These are phyloP conservation scores for Aspergillus sp. DNA, from an alignment of 2,329 filamentous ascomycete genomes.

Conservation along the genomic window DNA sequence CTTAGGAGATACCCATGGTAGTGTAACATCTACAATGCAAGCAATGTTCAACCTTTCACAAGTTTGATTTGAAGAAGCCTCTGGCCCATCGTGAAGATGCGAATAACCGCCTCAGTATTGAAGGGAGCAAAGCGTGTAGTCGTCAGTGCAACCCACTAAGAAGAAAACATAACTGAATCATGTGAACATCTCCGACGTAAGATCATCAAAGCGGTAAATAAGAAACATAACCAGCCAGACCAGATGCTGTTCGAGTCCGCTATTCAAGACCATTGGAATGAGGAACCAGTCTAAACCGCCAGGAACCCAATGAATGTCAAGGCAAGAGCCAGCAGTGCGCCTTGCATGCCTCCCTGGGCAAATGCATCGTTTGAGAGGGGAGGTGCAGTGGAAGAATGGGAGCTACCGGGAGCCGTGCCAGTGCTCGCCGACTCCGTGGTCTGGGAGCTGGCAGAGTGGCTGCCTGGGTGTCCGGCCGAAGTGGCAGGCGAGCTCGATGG, in stretches of 20 bases:
- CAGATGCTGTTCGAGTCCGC: constrained; percentile 3
- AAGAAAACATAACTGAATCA: constrained; percentile 2
- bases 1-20: constrained; percentile 28
- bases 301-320: constrained; percentile 3
- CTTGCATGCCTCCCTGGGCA: background rate
- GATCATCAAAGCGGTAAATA: background rate
- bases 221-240: constrained; percentile 7
- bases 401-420: constrained; percentile 3
- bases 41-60: background rate
- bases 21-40: constrained; percentile 13
- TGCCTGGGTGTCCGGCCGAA: background rate
- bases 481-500: background rate
- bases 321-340: constrained; percentile 6
- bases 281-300: background rate
- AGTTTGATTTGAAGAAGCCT: constrained; percentile 5
- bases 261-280: background rate
- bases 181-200: background rate
- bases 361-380: constrained; percentile 22
- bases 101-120: constrained; percentile 6
- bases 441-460: background rate
- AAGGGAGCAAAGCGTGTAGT: constrained; percentile 5
- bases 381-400: constrained; percentile 3
- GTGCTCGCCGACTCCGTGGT: background rate
- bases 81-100: constrained; percentile 3
- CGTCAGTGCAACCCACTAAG: constrained; percentile 5